These are phyloP conservation scores for Trichoderma aggressivum DNA, from an alignment of 2,329 filamentous ascomycete species.

Conservation along the genomic window DNA sequence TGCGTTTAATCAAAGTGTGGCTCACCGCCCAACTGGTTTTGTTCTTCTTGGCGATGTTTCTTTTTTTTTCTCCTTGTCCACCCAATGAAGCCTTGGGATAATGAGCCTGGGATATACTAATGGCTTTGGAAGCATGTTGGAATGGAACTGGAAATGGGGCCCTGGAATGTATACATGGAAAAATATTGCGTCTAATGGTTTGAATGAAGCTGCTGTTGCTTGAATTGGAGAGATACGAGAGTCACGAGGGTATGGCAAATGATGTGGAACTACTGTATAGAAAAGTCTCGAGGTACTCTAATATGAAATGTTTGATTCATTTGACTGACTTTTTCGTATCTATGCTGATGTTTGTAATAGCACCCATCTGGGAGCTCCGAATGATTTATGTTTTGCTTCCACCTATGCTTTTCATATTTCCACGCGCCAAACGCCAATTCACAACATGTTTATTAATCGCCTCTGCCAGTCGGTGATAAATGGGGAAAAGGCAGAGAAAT, in stretches of 20 bases:
- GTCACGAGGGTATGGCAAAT: neutral
- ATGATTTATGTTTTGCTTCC: neutral
- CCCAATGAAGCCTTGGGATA: neutral
- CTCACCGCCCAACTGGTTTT: neutral
- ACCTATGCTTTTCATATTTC: neutral
- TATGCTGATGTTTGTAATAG: neutral
- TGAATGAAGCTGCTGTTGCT: slow-evolving; percentile 4
- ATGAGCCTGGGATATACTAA: neutral
- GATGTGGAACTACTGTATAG: slow-evolving; percentile 6
- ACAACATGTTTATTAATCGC: neutral
- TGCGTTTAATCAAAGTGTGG: neutral
- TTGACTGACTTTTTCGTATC: neutral
- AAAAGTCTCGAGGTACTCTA: neutral
- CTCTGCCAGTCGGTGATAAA: neutral
- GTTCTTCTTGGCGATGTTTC: neutral
- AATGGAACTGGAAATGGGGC: slow-evolving; percentile 4
- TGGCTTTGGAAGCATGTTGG: neutral
- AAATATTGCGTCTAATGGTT: neutral
- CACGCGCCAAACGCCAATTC: neutral
- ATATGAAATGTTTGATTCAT: neutral
- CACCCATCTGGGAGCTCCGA: neutral
- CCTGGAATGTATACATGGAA: neutral
- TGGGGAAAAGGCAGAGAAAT: neutral
- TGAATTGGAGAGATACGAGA: neutral
- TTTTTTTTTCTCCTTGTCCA: neutral